phyloP scores from a whole-genome alignment of 2,329 filamentous ascomycete species.

The Moelleriella libera region DNA sequence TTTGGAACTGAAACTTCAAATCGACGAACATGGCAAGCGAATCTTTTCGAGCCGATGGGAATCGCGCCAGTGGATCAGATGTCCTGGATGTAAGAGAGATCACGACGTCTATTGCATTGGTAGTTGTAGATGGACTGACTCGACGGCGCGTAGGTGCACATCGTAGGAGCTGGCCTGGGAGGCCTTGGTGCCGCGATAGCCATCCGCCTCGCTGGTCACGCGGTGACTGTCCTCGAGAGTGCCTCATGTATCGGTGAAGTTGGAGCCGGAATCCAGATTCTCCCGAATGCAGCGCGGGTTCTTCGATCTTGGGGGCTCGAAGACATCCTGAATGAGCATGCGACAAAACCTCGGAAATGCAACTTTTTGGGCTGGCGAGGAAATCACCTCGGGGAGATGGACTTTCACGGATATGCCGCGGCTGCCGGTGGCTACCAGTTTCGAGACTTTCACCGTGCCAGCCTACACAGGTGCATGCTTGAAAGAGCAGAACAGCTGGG shows the following conservation, averaged over 20 bases:
- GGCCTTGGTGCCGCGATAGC: conserved; percentile 12
- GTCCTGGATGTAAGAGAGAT: background rate
- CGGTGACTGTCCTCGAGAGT: conserved; percentile 12
- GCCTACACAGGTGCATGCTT: conserved; percentile 28
- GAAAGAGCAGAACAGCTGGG: conserved; percentile 22
- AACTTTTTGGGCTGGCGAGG: conserved; percentile 13
- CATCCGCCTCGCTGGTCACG: conserved; percentile 10
- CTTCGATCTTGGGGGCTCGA: conserved; percentile 11
- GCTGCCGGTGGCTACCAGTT: conserved; percentile 18
- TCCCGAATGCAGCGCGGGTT: conserved; percentile 11
- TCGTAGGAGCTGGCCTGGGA: conserved; percentile 13
- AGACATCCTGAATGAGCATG: conserved; percentile 6
- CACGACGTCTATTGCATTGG: too few relatives aligned
- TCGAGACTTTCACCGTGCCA: conserved; percentile 34
- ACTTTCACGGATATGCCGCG: conserved; percentile 9
- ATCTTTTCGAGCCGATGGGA: too few relatives aligned
- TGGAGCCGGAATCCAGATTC: conserved; percentile 12
- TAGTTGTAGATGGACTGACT: background rate
- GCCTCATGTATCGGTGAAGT: conserved; percentile 11
- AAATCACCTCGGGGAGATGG: conserved; percentile 10
- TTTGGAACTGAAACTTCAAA: too few relatives aligned
- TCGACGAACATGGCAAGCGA: too few relatives aligned
- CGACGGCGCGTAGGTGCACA: background rate
- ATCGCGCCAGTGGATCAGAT: too few relatives aligned
- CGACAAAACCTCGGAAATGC: conserved; percentile 11